Conservation (phyloP, 2,329 filamentous ascomycete genomes). For the Aspergillus novoparasiticus region DNA sequence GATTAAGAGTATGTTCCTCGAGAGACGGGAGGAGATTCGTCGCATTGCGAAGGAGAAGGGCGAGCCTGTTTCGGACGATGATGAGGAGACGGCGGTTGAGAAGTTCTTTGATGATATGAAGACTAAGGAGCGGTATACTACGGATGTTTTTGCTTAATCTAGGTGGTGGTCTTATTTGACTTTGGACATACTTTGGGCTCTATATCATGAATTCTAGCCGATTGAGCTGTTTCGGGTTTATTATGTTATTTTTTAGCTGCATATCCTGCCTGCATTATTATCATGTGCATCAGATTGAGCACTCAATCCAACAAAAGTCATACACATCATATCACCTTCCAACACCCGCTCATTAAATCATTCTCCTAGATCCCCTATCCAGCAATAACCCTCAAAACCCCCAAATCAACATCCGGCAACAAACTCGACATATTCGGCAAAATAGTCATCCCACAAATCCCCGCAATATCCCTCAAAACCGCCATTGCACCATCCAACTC, state of each 20-base stretch:
- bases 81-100: conserved; percentile 31
- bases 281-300: background rate
- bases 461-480: background rate
- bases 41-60: conserved; percentile 27
- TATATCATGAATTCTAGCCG: background rate
- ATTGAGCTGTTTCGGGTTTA: background rate
- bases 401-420: background rate
- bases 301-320: background rate
- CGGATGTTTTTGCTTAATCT: conserved; percentile 57
- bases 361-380: background rate
- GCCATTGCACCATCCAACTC: background rate
- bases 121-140: conserved; percentile 59
- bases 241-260: background rate
- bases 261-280: background rate
- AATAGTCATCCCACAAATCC: conserved; percentile 1
- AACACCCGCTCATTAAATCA: too few species aligned
- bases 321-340: too few species aligned
- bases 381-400: background rate
- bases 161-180: background rate
- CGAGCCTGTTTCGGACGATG: conserved; percentile 36
- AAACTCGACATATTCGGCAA: background rate
- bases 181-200: background rate
- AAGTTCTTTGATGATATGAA: conserved; percentile 32
- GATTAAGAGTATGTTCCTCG: conserved; percentile 39
- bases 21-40: conserved; percentile 32